A percentile compares a stretch with the other conserved stretches of the same genome.
These are phyloP conservation scores for Nepenthes mirabilis DNA, from an alignment of 148 eudicot genomes.

Conservation along the genomic window DNA sequence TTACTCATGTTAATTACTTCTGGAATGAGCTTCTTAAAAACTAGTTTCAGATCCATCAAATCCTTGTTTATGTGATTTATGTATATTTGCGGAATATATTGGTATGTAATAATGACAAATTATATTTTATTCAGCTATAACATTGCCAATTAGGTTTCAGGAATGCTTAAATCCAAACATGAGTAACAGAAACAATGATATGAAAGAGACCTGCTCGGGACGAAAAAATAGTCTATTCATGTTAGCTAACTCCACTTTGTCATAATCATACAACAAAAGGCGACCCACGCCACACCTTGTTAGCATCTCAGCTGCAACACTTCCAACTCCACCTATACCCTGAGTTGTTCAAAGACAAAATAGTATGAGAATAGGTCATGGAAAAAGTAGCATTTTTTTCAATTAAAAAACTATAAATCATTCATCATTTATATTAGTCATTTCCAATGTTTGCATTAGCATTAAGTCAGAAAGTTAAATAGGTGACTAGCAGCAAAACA, in stretches of 20 bases:
- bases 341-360: constrained; percentile 11
- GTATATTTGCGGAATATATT: too few species aligned
- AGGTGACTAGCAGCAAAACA: too few species aligned
- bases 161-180: neutral
- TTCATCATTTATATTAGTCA: too few species aligned
- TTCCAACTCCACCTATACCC: constrained; percentile 99
- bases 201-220: constrained; percentile 71
- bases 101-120: neutral
- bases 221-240: constrained; percentile 98
- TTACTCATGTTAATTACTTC: neutral
- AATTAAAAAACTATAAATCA: neutral
- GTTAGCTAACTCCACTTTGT: constrained; percentile 95
- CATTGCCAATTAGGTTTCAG: neutral
- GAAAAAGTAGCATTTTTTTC: neutral
- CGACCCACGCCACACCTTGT: constrained; percentile 99
- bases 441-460: too few species aligned
- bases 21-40: neutral
- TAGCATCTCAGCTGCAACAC: constrained; percentile 99
- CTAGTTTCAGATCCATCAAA: neutral
- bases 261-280: constrained; percentile 93
- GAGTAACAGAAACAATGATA: neutral
- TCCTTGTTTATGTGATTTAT: too few species aligned
- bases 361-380: neutral
- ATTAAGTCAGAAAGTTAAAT: too few species aligned
- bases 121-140: neutral